phyloP scores from a whole-genome alignment of 208 protist genomes.

The Trypanosoma caninum region DNA sequence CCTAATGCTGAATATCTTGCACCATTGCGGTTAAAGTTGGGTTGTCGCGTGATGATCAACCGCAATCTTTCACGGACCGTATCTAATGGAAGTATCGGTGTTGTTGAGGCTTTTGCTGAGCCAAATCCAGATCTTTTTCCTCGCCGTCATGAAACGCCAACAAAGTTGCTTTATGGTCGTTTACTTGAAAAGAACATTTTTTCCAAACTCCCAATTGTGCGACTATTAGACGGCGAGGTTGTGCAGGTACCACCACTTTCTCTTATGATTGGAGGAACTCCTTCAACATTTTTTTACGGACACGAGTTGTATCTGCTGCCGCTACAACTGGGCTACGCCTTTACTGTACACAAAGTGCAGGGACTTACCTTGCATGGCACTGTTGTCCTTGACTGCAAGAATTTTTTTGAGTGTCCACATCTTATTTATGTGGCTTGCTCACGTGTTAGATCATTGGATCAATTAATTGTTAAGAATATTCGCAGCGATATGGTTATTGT shows the following conservation, averaged over 20 bases:
- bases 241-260: constrained; percentile 77
- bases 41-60: constrained; percentile 88
- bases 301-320: constrained; percentile 76
- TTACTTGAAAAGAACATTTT: constrained; percentile 37
- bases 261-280: constrained; percentile 57
- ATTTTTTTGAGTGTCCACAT: constrained; percentile 88
- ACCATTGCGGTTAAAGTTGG: constrained; percentile 80
- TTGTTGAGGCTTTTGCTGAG: constrained; percentile 79
- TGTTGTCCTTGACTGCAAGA: constrained; percentile 82
- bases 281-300: constrained; percentile 78
- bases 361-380: constrained; percentile 79
- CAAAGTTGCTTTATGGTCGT: constrained; percentile 24
- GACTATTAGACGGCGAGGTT: constrained; percentile 65
- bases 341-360: constrained; percentile 93
- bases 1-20: constrained; percentile 47
- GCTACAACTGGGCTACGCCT: constrained; percentile 86
- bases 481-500: constrained; percentile 76
- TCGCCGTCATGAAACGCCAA: constrained; percentile 25
- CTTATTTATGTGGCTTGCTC: constrained; percentile 90
- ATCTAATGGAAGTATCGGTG: constrained; percentile 85
- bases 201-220: constrained; percentile 71
- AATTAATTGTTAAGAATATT: constrained; percentile 81
- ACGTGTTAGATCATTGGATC: constrained; percentile 71
- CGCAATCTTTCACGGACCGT: constrained; percentile 86
- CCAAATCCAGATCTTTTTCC: constrained; percentile 73